phyloP scores from a whole-genome alignment of 148 eudicot species.

The Persicaria maculosa region DNA sequence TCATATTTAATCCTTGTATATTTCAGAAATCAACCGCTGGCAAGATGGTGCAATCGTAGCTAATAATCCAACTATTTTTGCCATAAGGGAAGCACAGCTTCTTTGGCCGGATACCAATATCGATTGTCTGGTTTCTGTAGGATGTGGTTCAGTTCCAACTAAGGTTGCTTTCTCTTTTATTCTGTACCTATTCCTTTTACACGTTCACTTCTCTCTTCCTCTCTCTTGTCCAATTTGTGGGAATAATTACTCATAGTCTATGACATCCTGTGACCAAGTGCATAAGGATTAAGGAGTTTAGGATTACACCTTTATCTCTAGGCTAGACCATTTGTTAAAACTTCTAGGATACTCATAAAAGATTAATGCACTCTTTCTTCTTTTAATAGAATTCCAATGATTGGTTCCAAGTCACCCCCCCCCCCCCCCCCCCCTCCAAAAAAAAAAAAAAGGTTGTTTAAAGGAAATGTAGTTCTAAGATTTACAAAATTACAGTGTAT shows the following conservation, averaged over 20 bases:
- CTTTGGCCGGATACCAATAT: slow-evolving; percentile 95
- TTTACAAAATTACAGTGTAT: background rate
- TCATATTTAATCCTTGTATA: slow-evolving; percentile 5
- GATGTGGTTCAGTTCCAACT: slow-evolving; percentile 89
- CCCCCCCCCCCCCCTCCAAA: no score
- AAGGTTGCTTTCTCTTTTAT: slow-evolving; percentile 45
- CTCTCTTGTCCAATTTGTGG: background rate
- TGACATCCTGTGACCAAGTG: background rate
- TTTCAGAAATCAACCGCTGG: slow-evolving; percentile 74
- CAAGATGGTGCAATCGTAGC: slow-evolving; percentile 99
- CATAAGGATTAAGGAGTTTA: background rate
- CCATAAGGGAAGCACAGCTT: slow-evolving; percentile 95
- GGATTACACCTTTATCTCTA: background rate
- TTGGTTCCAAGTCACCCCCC: background rate
- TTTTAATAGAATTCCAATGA: background rate
- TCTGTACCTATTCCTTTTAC: background rate
- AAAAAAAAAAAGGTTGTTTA: background rate
- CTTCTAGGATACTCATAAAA: background rate
- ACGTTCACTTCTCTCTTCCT: background rate
- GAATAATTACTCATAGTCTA: background rate
- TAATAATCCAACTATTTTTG: slow-evolving; percentile 94
- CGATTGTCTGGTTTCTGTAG: slow-evolving; percentile 89
- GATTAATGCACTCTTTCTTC: background rate
- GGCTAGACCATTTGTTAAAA: background rate
- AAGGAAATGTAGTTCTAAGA: background rate